phyloP scores from a whole-genome alignment of 106 monocot species.

The Dendrobium huoshanense region DNA sequence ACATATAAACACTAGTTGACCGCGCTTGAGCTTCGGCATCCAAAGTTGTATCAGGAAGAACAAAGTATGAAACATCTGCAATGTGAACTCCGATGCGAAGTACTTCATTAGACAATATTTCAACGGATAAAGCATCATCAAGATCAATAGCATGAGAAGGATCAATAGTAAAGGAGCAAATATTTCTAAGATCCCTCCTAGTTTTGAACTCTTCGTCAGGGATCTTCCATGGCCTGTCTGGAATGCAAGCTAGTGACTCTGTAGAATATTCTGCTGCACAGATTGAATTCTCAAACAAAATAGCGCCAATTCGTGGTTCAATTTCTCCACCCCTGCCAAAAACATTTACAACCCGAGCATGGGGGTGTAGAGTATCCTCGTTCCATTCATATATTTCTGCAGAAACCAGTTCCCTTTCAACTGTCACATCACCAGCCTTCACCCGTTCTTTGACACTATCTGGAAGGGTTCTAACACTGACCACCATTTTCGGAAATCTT shows the following conservation, averaged over 20 bases:
- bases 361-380: constrained; percentile 51
- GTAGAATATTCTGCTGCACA: constrained; percentile 39
- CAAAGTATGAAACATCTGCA: constrained; percentile 85
- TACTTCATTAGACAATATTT: constrained; percentile 41
- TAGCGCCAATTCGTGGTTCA: constrained; percentile 75
- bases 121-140: constrained; percentile 93
- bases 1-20: constrained; percentile 82
- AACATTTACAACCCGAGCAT: constrained; percentile 35
- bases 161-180: constrained; percentile 81
- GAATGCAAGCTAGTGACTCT: constrained; percentile 55
- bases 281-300: constrained; percentile 84
- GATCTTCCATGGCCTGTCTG: constrained; percentile 50
- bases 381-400: constrained; percentile 67
- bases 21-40: constrained; percentile 71
- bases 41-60: constrained; percentile 63
- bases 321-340: constrained; percentile 73
- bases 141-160: constrained; percentile 72
- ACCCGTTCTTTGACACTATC: constrained; percentile 39
- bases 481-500: constrained; percentile 68
- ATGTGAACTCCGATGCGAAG: constrained; percentile 78
- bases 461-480: constrained; percentile 41
- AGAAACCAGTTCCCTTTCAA: constrained; percentile 69
- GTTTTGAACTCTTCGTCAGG: constrained; percentile 41
- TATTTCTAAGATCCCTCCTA: constrained; percentile 67
- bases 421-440: constrained; percentile 30